Conservation (phyloP, 805 yeast genomes). For the Priceomyces fermenticarens region DNA sequence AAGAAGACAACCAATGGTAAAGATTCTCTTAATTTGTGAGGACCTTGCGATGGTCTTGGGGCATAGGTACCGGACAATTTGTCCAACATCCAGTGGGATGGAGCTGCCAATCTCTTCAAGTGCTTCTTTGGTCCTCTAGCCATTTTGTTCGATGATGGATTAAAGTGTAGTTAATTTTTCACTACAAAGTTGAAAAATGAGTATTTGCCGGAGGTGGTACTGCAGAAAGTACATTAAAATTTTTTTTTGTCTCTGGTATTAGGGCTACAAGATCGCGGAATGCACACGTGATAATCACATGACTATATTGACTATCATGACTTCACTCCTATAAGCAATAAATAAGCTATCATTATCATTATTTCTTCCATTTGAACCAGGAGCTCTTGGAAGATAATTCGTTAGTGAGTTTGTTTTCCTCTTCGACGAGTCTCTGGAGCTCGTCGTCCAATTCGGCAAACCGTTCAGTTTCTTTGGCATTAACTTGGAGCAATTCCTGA, state of each 20-base stretch:
- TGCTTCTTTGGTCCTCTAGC: constrained; percentile 73
- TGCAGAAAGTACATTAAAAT: no score
- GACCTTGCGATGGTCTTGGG: constrained; percentile 99
- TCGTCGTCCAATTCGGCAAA: constrained; percentile 39
- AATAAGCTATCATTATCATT: no score
- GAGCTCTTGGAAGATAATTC: constrained; percentile 11
- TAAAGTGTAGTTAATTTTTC: constrained; percentile 1
- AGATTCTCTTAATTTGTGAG: constrained; percentile 98
- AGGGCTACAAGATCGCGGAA: no score
- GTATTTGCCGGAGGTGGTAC: neutral
- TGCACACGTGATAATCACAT: no score
- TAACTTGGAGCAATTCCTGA: constrained; percentile 30
- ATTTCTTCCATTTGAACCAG: no score
- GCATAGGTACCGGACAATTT: constrained; percentile 99
- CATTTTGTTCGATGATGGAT: constrained; percentile 9
- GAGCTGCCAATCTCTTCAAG: constrained; percentile 99
- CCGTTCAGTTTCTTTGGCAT: constrained; percentile 38
- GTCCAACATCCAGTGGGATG: constrained; percentile 99
- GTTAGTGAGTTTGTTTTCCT: constrained; percentile 21
- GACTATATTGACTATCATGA: no score
- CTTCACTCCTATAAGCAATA: no score
- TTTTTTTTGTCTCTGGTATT: no score
- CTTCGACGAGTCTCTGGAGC: constrained; percentile 20
- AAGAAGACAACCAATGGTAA: constrained; percentile 94
- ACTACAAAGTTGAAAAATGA: neutral